These are phyloP conservation scores for Xylariaceae sp. DNA, from an alignment of 2,329 filamentous ascomycete species.

Conservation along the genomic window DNA sequence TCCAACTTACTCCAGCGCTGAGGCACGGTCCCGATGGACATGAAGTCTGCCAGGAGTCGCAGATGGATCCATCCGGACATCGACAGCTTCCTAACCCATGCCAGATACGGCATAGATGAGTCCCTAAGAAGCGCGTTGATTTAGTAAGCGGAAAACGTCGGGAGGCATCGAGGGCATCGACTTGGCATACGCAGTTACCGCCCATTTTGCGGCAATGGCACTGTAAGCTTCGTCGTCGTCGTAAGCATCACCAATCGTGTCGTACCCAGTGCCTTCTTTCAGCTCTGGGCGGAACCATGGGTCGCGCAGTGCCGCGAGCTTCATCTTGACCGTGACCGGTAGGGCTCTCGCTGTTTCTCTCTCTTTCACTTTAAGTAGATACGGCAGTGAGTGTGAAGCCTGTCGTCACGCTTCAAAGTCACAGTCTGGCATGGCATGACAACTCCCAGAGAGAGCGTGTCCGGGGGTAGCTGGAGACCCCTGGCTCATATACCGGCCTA, in stretches of 20 bases:
- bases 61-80: slow-evolving; percentile 18
- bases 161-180: not conserved
- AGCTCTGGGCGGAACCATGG: slow-evolving; percentile 14
- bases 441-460: not conserved
- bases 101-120: slow-evolving; percentile 8
- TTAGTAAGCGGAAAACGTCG: not conserved
- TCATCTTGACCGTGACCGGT: not conserved
- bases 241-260: slow-evolving; percentile 13
- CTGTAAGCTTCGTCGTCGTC: slow-evolving; percentile 9
- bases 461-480: too few relatives aligned
- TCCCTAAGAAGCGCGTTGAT: not conserved
- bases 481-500: too few relatives aligned
- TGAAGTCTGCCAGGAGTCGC: slow-evolving; percentile 19
- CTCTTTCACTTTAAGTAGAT: too few relatives aligned
- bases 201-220: slow-evolving; percentile 7
- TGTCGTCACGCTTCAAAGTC: not conserved
- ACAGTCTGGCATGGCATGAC: not conserved
- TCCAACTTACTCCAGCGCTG: slow-evolving; percentile 15
- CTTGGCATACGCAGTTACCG: slow-evolving; percentile 7
- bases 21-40: slow-evolving; percentile 21
- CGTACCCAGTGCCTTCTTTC: slow-evolving; percentile 7
- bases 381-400: not conserved
- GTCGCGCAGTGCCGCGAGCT: not conserved
- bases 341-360: not conserved
- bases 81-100: slow-evolving; percentile 13